Evolutionary conservation across 768 basidiomycete species (phyloP), one percentile per base, ranked within the genome.

Genomic region (Dacryopinax spathularia): DNA sequence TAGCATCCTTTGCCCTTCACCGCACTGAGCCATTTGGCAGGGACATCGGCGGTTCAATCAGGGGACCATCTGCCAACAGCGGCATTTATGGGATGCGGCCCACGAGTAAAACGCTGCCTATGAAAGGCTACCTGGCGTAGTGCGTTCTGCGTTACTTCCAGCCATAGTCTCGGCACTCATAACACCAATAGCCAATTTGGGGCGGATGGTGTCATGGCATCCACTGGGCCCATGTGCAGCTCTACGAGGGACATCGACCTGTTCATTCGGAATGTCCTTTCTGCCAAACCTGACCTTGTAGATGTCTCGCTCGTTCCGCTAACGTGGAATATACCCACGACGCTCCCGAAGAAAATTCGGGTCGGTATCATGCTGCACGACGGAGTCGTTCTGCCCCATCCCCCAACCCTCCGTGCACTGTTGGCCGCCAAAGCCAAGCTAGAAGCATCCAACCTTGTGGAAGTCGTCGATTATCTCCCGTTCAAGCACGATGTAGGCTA

Each of bases 121-220:
- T 60, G 60, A 36, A 33, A 20, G 60, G 33, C 4, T 60, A 60
- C 29, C 60, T 60, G 20, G 33, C 5, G 2, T 60, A 34, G 60
- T 60, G 34, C 12, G 60, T 60, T 22, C 25, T 56, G 3, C 6
- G 39, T 22, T 7, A 22, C 16, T 15, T 41, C n/a, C n/a, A n/a
- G n/a, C n/a, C n/a, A n/a, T n/a, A n/a, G n/a, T n/a, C n/a, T n/a
- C n/a, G n/a, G n/a, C n/a, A n/a, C n/a, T n/a, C n/a, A n/a, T n/a
- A n/a, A n/a, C n/a, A n/a, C n/a, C n/a, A n/a, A n/a, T n/a, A 78
- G 80, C 33, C 78, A 79, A 64, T 76, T 79, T 65, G 81, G 81
- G 20, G 80, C 82, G 76, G 81, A 82, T 76, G 68, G 66, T 61
- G 78, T 82, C 62, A 65, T 80, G 41, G 81, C 82, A 48, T 78